Percentiles rank a stretch among this genome's conserved stretches.
These are phyloP conservation scores for Ophiostoma quercus DNA, from an alignment of 2,329 filamentous ascomycete species.

Conservation along the genomic window DNA sequence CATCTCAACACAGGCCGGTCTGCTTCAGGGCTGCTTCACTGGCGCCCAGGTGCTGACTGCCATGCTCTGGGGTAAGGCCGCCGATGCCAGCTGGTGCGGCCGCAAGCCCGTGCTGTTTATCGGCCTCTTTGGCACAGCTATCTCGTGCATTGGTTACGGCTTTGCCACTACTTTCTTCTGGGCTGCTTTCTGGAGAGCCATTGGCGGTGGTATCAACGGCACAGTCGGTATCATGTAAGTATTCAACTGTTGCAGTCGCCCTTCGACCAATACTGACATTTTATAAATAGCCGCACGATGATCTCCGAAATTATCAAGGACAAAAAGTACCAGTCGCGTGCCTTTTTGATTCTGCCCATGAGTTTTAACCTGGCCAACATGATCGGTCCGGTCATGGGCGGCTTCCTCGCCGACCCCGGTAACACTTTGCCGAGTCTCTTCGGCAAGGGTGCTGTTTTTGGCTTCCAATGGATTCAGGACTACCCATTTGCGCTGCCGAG, in stretches of 20 bases:
- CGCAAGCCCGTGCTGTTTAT: constrained; percentile 67
- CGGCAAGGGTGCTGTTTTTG: constrained; percentile 53
- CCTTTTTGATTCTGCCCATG: constrained; percentile 52
- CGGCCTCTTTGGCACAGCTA: constrained; percentile 59
- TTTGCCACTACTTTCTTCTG: constrained; percentile 61
- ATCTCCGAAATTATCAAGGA: constrained; percentile 47
- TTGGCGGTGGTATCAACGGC: constrained; percentile 55
- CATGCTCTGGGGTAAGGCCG: constrained; percentile 65
- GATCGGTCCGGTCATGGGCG: constrained; percentile 51
- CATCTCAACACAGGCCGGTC: constrained; percentile 54
- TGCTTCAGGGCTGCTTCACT: constrained; percentile 67
- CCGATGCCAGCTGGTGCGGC: constrained; percentile 55
- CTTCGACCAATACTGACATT: too few relatives aligned
- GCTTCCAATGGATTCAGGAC: constrained; percentile 57
- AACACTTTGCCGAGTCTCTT: constrained; percentile 58
- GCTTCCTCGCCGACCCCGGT: constrained; percentile 62
- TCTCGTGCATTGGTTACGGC: constrained; percentile 66
- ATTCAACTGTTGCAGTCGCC: background rate
- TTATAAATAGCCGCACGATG: constrained; percentile 35
- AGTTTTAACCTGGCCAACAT: constrained; percentile 65
- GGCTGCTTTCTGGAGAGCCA: constrained; percentile 59
- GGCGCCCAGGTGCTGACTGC: constrained; percentile 69
- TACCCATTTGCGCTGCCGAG: constrained; percentile 69
- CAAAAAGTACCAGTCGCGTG: constrained; percentile 38
- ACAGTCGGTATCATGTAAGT: constrained; percentile 43